phyloP scores from a whole-genome alignment of 2,329 filamentous ascomycete genomes.

The Colletotrichum brevisporum region DNA sequence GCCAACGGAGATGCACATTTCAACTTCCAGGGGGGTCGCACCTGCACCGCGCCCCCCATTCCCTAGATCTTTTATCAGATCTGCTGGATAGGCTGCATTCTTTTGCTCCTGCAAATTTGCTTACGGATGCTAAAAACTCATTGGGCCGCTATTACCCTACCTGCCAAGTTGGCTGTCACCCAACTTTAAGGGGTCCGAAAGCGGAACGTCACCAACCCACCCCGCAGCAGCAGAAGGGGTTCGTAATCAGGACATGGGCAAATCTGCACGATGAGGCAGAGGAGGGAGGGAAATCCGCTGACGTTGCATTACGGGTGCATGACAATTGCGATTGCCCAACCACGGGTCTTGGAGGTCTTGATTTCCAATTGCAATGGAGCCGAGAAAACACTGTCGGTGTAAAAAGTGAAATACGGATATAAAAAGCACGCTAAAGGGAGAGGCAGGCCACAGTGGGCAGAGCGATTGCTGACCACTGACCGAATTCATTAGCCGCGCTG shows the following conservation, averaged over 20 bases:
- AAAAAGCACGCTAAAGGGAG: background rate
- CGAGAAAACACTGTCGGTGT: background rate
- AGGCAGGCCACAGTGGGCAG: conserved; percentile 14
- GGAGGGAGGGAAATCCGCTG: conserved; percentile 8
- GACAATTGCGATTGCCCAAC: conserved; percentile 23
- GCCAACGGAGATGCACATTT: conserved; percentile 25
- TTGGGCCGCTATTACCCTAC: conserved; percentile 10
- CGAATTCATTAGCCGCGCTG: conserved; percentile 8
- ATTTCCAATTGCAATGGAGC: conserved; percentile 14
- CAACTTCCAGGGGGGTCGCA: background rate
- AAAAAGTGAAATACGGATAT: background rate
- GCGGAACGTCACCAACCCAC: conserved; percentile 19
- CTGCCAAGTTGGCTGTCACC: background rate
- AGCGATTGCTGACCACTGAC: conserved; percentile 8
- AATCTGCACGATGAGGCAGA: background rate
- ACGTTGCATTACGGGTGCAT: conserved; percentile 20
- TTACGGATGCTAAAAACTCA: conserved; percentile 17
- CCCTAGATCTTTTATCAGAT: conserved; percentile 24
- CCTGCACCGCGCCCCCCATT: background rate
- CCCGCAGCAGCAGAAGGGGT: conserved; percentile 8
- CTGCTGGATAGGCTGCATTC: background rate
- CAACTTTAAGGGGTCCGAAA: conserved; percentile 34
- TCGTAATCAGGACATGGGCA: background rate
- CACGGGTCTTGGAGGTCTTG: background rate
- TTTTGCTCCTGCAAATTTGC: conserved; percentile 8